Percentiles rank a stretch among this genome's conserved stretches.
phyloP scores from a whole-genome alignment of 371 early-diverging fungal species.

The Mucor saturninus region DNA sequence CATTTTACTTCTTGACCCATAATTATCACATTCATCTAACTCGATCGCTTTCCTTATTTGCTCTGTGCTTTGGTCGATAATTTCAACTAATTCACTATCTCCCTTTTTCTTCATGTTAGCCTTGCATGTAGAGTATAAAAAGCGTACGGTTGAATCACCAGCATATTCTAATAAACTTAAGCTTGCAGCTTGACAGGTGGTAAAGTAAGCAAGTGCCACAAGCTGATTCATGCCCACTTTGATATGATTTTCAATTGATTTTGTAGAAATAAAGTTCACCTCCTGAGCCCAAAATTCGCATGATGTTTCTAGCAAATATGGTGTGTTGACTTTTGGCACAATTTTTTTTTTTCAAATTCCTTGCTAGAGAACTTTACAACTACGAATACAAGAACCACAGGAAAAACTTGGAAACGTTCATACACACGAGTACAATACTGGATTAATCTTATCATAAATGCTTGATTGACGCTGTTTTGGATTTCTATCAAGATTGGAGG shows the following conservation, averaged over 20 bases:
- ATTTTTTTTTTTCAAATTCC: conserved; percentile 24
- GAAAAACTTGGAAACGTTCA: conserved; percentile 24
- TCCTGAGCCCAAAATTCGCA: conserved; percentile 21
- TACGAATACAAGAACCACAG: conserved; percentile 21
- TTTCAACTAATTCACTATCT: conserved; percentile 12
- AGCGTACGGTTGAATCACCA: conserved; percentile 21
- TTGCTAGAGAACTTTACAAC: conserved; percentile 21
- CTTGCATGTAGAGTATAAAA: conserved; percentile 22
- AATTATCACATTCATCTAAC: conserved; percentile 20
- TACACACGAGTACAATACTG: conserved; percentile 17
- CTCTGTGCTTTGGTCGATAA: conserved; percentile 22
- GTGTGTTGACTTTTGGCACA: conserved; percentile 21
- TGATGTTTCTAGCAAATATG: conserved; percentile 22
- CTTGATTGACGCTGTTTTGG: conserved; percentile 22
- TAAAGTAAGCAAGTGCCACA: conserved; percentile 28
- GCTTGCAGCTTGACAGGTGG: conserved; percentile 16
- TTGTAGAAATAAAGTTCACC: conserved; percentile 15
- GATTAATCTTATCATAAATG: conserved; percentile 21
- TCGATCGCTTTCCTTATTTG: conserved; percentile 24
- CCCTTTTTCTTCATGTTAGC: conserved; percentile 24
- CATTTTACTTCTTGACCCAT: too few species aligned
- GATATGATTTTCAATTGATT: conserved; percentile 22
- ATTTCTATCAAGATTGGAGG: conserved; percentile 21
- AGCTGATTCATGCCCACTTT: conserved; percentile 22
- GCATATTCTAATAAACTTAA: conserved; percentile 19